Conservation (phyloP, 768 basidiomycete species). For the Auricularia sp. region DNA sequence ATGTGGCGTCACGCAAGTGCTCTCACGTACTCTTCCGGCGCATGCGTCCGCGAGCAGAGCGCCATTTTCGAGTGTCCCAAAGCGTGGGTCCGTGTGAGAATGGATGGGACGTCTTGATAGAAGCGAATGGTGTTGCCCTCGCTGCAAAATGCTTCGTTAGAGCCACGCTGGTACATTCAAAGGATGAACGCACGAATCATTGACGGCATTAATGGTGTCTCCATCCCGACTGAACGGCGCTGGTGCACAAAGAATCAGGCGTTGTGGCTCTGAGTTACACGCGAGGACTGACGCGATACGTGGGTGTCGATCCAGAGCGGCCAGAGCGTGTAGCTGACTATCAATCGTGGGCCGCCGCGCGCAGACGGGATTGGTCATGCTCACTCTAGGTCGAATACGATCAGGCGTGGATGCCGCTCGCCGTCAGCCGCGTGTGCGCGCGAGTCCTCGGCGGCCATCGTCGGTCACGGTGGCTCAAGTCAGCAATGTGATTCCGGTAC, state of each 20-base stretch:
- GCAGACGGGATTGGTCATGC: background rate
- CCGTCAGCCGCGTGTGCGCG: background rate
- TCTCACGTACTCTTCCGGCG: background rate
- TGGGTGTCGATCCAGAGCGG: constrained; percentile 1
- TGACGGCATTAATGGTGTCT: background rate
- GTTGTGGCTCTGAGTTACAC: background rate
- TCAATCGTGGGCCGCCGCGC: background rate
- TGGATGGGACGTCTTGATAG: background rate
- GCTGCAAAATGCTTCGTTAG: background rate
- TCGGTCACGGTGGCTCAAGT: background rate
- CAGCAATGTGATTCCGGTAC: background rate
- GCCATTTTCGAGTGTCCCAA: background rate
- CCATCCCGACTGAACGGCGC: background rate
- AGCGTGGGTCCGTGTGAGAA: background rate
- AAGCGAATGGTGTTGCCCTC: background rate
- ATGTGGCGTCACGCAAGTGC: background rate
- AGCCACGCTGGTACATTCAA: background rate
- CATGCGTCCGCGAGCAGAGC: background rate
- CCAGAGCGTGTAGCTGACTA: constrained; percentile 1
- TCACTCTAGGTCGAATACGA: background rate
- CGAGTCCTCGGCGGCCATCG: background rate
- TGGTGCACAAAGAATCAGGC: background rate
- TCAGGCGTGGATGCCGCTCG: background rate
- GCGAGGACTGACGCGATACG: background rate
- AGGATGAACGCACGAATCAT: background rate